Evolutionary conservation across 1,284 basidiomycete genomes (phyloP).

Genomic region (Cryptococcus jaspeensis): DNA sequence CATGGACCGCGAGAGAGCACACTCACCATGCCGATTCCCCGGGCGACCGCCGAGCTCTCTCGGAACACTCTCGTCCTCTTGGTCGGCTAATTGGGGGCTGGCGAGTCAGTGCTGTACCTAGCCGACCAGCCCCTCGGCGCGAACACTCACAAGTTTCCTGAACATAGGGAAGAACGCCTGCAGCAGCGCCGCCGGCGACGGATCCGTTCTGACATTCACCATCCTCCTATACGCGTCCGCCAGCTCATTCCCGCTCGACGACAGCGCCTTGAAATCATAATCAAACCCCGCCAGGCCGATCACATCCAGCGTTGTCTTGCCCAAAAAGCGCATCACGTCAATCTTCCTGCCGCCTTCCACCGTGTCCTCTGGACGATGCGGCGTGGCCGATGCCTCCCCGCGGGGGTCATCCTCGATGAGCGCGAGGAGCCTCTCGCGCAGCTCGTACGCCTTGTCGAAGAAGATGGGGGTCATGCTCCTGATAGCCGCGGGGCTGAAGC

Average conservation of each 20-base stretch:
- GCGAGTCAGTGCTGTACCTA: too few species aligned
- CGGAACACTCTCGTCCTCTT: conserved; percentile 45
- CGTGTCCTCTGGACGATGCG: conserved; percentile 18
- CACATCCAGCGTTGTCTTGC: conserved; percentile 65
- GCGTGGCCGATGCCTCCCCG: conserved; percentile 18
- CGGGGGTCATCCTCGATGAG: conserved; percentile 15
- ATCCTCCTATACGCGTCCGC: conserved; percentile 39
- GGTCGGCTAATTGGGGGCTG: too few species aligned
- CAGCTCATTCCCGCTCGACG: conserved; percentile 34
- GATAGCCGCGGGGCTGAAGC: conserved; percentile 44
- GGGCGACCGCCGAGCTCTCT: conserved; percentile 56
- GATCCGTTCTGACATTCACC: conserved; percentile 25
- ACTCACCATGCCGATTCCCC: conserved; percentile 57
- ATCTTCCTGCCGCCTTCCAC: conserved; percentile 43
- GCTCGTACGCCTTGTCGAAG: conserved; percentile 61
- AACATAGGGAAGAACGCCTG: conserved; percentile 63
- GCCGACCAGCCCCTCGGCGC: too few species aligned
- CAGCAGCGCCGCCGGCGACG: conserved; percentile 58
- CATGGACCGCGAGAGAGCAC: background rate
- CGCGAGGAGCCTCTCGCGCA: conserved; percentile 43
- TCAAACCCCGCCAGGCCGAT: conserved; percentile 71
- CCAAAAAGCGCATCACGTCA: conserved; percentile 65
- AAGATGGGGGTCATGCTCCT: conserved; percentile 57
- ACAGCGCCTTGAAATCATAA: conserved; percentile 58
- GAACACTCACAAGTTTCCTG: conserved; percentile 59